Conservation (phyloP, 2,329 filamentous ascomycete species). For the Ophiocordyceps camponoti-leonardi region DNA sequence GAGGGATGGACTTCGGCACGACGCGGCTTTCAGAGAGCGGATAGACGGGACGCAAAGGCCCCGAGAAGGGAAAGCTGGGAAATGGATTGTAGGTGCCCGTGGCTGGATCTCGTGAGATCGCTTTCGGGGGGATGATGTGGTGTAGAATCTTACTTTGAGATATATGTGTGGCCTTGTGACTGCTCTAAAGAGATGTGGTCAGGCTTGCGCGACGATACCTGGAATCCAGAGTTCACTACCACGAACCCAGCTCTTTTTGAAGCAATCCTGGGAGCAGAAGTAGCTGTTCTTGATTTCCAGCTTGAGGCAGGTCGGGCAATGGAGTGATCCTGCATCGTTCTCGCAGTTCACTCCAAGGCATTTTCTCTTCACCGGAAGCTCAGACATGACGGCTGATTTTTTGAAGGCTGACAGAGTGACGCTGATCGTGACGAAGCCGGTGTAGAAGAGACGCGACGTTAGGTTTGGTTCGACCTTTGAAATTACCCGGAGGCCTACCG, state of each 20-base stretch:
- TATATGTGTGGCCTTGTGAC: constrained; percentile 61
- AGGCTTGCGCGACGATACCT: constrained; percentile 1
- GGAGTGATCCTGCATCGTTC: constrained; percentile 70
- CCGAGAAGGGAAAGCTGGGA: constrained; percentile 71
- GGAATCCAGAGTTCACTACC: neutral
- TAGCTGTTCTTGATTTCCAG: constrained; percentile 74
- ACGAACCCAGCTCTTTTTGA: constrained; percentile 94
- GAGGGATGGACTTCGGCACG: constrained; percentile 63
- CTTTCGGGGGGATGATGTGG: constrained; percentile 58
- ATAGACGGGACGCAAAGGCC: constrained; percentile 70
- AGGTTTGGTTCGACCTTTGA: no score
- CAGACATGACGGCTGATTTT: constrained; percentile 17
- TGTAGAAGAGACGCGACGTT: no score
- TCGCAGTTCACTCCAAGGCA: constrained; percentile 72
- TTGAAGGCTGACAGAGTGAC: no score
- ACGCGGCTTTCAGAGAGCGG: constrained; percentile 56
- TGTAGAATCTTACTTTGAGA: constrained; percentile 58
- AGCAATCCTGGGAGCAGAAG: constrained; percentile 97
- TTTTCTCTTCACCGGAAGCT: constrained; percentile 41
- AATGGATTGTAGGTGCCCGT: constrained; percentile 86
- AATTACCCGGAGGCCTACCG: no score
- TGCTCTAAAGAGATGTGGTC: constrained; percentile 32
- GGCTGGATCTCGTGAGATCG: constrained; percentile 80
- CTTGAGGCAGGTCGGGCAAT: constrained; percentile 93
- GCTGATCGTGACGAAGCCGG: no score